A percentile compares a stretch with the other conserved stretches of the same genome.
Conservation (phyloP, 805 yeast species). For the Yarrowia yakushimensis region DNA sequence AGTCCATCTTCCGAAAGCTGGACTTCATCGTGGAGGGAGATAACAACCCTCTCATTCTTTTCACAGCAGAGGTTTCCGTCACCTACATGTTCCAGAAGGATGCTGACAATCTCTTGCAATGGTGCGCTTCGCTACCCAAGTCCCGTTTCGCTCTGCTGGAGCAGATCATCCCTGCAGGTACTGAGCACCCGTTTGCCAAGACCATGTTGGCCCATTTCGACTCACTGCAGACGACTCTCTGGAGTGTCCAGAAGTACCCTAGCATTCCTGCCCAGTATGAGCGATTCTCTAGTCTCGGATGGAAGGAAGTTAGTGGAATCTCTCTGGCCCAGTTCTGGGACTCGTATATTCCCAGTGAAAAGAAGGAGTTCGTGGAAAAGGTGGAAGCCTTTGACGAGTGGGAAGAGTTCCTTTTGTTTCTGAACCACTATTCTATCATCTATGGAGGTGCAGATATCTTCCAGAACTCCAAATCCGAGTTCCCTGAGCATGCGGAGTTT, state of each 20-base stretch:
- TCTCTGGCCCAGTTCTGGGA: constrained; percentile 62
- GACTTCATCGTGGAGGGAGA: constrained; percentile 6
- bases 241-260: constrained; percentile 59
- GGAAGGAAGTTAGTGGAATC: constrained; percentile 37
- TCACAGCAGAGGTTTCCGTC: constrained; percentile 77
- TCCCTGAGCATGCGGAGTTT: background rate
- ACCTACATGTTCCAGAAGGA: constrained; percentile 70
- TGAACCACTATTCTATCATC: constrained; percentile 68
- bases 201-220: constrained; percentile 72
- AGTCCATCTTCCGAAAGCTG: constrained; percentile 11
- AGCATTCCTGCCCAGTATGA: constrained; percentile 46
- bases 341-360: constrained; percentile 40
- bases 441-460: constrained; percentile 54
- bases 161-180: constrained; percentile 66
- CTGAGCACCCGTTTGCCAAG: constrained; percentile 61
- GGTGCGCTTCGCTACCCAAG: constrained; percentile 46
- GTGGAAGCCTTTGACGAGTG: constrained; percentile 78
- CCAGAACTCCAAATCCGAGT: background rate
- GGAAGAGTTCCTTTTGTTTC: constrained; percentile 73
- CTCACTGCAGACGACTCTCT: constrained; percentile 63
- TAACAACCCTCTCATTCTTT: constrained; percentile 41
- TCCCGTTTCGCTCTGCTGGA: constrained; percentile 66
- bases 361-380: constrained; percentile 43
- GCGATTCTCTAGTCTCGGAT: constrained; percentile 51
- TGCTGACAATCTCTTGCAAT: constrained; percentile 59